These are phyloP conservation scores for Protomyces inouyei DNA, from an alignment of 1,139 yeast genomes.

Conservation along the genomic window DNA sequence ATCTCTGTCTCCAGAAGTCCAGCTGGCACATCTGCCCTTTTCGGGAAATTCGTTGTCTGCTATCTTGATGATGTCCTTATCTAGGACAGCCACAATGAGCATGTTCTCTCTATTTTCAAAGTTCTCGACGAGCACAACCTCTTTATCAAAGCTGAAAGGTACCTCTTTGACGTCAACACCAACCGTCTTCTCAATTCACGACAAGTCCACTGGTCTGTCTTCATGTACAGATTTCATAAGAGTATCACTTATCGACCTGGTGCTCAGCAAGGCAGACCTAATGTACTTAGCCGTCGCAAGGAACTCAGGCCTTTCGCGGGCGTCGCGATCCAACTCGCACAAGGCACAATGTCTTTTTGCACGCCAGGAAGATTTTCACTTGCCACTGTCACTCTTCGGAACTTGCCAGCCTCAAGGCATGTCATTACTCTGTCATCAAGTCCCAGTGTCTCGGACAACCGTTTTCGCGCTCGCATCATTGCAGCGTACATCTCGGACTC, in stretches of 20 bases:
- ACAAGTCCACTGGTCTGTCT: slow-evolving; percentile 7
- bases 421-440: no score
- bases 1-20: not conserved
- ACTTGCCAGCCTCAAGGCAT: no score
- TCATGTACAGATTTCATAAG: not conserved
- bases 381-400: no score
- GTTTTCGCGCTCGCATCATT: no score
- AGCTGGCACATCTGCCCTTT: not conserved
- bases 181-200: not conserved
- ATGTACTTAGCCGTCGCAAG: not conserved
- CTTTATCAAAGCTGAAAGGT: not conserved
- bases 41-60: slow-evolving; percentile 31
- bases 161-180: not conserved
- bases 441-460: no score
- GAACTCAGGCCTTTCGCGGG: no score
- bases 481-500: no score
- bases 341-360: no score
- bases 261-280: not conserved
- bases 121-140: not conserved
- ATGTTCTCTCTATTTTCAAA: slow-evolving; percentile 21
- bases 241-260: not conserved
- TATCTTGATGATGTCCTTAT: slow-evolving; percentile 39
- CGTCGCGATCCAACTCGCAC: no score
- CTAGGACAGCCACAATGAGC: slow-evolving; percentile 33
- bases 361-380: no score